Percentiles rank a stretch among this genome's conserved stretches.
Evolutionary conservation across 345 rosid species (phyloP).

Genomic region (Eucalyptus leucophloia): DNA sequence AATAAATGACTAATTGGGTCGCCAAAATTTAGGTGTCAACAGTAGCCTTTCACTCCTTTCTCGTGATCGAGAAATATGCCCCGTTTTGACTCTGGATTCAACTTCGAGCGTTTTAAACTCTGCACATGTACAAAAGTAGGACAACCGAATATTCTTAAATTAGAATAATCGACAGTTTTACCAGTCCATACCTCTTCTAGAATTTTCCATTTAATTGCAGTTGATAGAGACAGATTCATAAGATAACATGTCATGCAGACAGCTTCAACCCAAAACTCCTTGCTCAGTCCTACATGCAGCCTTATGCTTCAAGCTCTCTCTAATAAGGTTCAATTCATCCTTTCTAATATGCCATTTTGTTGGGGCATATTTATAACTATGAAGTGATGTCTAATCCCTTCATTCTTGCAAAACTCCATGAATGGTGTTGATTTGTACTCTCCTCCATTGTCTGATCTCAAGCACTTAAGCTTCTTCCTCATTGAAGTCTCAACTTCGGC

Average conservation of each 20-base stretch:
- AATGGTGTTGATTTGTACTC: neutral
- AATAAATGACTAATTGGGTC: too few relatives aligned
- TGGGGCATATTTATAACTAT: neutral
- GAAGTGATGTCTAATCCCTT: neutral
- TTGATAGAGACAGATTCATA: neutral
- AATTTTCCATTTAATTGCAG: neutral
- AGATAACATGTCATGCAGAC: neutral
- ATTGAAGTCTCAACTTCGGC: neutral
- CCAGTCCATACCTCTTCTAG: neutral
- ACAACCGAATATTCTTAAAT: neutral
- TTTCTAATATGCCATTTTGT: neutral
- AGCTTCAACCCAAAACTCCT: neutral
- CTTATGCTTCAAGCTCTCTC: neutral
- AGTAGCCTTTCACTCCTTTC: neutral
- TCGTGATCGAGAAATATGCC: neutral
- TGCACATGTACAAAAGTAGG: neutral
- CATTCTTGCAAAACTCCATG: neutral
- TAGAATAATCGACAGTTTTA: neutral
- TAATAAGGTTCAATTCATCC: neutral
- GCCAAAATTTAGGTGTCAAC: too few relatives aligned
- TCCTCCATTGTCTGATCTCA: neutral
- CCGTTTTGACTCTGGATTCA: neutral
- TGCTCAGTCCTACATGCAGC: rapidly evolving
- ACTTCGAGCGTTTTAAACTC: neutral
- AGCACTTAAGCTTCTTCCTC: neutral